phyloP scores from a whole-genome alignment of 371 early-diverging fungal genomes.

The Basidiobolus meristosporus region DNA sequence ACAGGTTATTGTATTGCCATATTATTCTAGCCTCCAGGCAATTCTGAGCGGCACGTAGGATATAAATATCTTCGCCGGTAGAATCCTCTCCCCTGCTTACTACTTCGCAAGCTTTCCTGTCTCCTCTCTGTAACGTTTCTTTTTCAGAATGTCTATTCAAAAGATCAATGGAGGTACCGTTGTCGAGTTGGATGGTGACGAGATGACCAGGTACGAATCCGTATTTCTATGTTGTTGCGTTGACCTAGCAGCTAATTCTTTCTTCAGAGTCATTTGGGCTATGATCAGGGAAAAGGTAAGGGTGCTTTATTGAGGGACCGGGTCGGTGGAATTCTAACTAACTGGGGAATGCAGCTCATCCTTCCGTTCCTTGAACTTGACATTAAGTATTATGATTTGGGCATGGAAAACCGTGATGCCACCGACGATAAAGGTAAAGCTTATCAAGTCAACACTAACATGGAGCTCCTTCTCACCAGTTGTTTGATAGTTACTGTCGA shows the following conservation, averaged over 20 bases:
- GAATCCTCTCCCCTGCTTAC: no score
- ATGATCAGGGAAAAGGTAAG: constrained; percentile 72
- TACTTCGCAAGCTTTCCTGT: no score
- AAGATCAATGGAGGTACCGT: no score
- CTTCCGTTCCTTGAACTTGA: constrained; percentile 80
- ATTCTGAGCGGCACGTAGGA: no score
- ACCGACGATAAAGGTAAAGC: constrained; percentile 13
- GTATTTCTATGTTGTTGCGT: no score
- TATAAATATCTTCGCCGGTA: no score
- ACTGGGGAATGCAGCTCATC: constrained; percentile 31
- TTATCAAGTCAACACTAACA: background rate
- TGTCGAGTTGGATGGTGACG: constrained; percentile 90
- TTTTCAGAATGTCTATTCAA: no score
- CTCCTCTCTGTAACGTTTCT: no score
- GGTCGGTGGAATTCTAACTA: background rate
- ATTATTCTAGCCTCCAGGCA: no score
- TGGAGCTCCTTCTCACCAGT: constrained; percentile 27
- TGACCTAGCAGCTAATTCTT: no score
- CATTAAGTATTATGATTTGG: constrained; percentile 90
- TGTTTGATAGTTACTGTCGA: constrained; percentile 88
- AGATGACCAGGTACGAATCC: no score
- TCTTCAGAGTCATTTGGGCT: constrained; percentile 89
- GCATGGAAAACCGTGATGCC: constrained; percentile 77
- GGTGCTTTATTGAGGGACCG: background rate
- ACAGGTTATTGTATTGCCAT: no score